phyloP scores from a whole-genome alignment of 805 yeast genomes.

The Monosporozyma aerobia region DNA sequence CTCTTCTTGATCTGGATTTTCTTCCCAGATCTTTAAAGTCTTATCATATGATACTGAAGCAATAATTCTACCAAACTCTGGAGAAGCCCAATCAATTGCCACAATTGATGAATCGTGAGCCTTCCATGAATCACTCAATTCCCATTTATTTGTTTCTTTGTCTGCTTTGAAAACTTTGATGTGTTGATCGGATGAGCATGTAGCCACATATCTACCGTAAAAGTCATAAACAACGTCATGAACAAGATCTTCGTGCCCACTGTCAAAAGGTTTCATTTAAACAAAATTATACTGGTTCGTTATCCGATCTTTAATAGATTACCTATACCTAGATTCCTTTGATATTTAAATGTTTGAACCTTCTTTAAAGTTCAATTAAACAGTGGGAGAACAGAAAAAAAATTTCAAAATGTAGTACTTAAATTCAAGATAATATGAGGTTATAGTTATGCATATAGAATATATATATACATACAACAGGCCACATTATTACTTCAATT shows the following conservation, averaged over 20 bases:
- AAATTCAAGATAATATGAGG: background rate
- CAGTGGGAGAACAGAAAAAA: background rate
- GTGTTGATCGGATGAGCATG: slow-evolving; percentile 92
- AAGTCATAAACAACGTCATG: slow-evolving; percentile 88
- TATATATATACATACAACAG: background rate
- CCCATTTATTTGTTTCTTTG: slow-evolving; percentile 56
- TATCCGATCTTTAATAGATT: background rate
- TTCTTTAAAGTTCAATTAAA: background rate
- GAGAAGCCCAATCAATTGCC: slow-evolving; percentile 84
- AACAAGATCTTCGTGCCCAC: slow-evolving; percentile 88
- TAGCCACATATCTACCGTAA: slow-evolving; percentile 86
- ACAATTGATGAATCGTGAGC: slow-evolving; percentile 90
- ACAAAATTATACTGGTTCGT: background rate
- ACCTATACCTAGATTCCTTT: background rate
- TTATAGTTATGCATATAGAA: background rate
- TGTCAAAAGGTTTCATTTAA: slow-evolving; percentile 59
- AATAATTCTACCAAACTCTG: slow-evolving; percentile 80
- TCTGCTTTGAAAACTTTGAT: slow-evolving; percentile 80
- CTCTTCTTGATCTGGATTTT: slow-evolving; percentile 64
- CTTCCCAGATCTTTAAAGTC: slow-evolving; percentile 86
- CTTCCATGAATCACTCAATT: slow-evolving; percentile 79
- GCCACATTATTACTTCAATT: background rate
- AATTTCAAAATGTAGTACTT: background rate
- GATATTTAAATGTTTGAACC: background rate
- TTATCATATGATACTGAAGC: slow-evolving; percentile 89